phyloP scores from a whole-genome alignment of 371 early-diverging fungal species.

The Mucor circinelloides region DNA sequence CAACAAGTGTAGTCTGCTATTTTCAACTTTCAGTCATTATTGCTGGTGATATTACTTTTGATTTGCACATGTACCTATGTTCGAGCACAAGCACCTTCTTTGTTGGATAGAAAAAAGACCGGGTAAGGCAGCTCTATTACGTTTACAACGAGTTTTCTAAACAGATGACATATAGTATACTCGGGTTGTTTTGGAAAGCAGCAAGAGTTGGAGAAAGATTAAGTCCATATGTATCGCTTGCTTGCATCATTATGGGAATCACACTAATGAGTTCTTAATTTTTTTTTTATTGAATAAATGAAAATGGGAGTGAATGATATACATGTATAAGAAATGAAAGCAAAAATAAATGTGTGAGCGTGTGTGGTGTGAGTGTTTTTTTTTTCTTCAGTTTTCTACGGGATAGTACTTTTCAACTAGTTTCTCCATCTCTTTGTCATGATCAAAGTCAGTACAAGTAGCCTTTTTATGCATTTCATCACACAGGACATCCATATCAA shows the following conservation, averaged over 20 bases:
- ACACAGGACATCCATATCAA: constrained; percentile 59
- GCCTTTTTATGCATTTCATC: constrained; percentile 61
- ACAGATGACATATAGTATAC: constrained; percentile 44
- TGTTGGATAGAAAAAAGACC: constrained; percentile 69
- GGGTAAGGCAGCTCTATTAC: constrained; percentile 47
- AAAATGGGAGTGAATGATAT: background rate
- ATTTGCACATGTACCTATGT: constrained; percentile 84
- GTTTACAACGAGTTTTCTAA: background rate
- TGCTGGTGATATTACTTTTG: constrained; percentile 72
- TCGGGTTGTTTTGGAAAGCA: constrained; percentile 91
- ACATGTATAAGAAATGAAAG: constrained; percentile 3
- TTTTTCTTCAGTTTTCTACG: background rate
- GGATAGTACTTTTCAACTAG: constrained; percentile 16
- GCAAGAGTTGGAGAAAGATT: constrained; percentile 90
- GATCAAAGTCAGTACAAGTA: constrained; percentile 28
- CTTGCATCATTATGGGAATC: constrained; percentile 81
- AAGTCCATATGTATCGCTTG: constrained; percentile 85
- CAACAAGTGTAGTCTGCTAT: constrained; percentile 66
- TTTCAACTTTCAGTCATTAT: constrained; percentile 77
- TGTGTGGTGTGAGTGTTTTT: background rate
- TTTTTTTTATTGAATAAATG: background rate
- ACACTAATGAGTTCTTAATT: constrained; percentile 56
- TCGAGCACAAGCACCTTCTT: constrained; percentile 72
- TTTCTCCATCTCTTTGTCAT: constrained; percentile 15
- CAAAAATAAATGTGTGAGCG: constrained; percentile 3